These are phyloP conservation scores for Phytophthora idaei DNA, from an alignment of 352 stramenopile species.

Conservation along the genomic window DNA sequence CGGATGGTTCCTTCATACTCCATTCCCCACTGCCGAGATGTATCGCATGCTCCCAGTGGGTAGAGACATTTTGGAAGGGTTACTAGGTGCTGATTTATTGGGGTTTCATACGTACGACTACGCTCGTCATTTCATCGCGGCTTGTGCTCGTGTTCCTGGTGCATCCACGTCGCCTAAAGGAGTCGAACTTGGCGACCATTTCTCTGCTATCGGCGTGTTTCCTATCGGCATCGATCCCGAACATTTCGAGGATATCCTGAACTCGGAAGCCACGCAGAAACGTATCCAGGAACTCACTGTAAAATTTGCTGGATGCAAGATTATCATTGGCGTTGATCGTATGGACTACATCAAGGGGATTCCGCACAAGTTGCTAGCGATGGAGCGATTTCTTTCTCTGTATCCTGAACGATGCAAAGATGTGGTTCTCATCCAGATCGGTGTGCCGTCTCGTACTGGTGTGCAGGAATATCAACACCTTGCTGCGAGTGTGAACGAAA, in stretches of 20 bases:
- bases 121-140: conserved; percentile 83
- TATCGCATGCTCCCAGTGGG: conserved; percentile 86
- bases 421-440: conserved; percentile 94
- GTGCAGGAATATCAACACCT: conserved; percentile 88
- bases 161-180: conserved; percentile 80
- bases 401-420: conserved; percentile 91
- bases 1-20: conserved; percentile 90
- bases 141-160: conserved; percentile 75
- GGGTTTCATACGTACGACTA: conserved; percentile 91
- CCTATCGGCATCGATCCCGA: conserved; percentile 88
- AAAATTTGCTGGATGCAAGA: conserved; percentile 77
- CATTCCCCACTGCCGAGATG: conserved; percentile 87
- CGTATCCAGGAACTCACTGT: conserved; percentile 62
- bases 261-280: conserved; percentile 51
- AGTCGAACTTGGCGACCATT: conserved; percentile 82
- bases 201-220: conserved; percentile 81
- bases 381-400: conserved; percentile 84
- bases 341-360: conserved; percentile 92
- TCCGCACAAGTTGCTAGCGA: conserved; percentile 83
- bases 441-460: conserved; percentile 87
- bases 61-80: conserved; percentile 75
- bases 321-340: conserved; percentile 86
- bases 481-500: conserved; percentile 83
- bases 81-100: conserved; percentile 82
- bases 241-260: conserved; percentile 75